phyloP scores from a whole-genome alignment of 2,329 filamentous ascomycete species.

The Colletotrichum limetticola region DNA sequence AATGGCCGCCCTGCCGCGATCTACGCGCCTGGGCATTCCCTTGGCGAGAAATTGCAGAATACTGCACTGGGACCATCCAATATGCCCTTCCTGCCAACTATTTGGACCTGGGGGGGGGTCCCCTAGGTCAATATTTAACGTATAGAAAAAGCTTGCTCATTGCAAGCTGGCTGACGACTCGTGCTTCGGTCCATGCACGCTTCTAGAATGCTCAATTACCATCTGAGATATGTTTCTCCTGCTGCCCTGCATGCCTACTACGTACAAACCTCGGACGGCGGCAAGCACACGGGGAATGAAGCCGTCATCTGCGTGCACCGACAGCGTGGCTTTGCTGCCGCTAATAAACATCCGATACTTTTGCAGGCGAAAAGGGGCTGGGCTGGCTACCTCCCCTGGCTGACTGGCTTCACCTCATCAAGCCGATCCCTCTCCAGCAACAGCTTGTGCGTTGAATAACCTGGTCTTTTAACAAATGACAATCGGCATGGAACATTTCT shows the following conservation, averaged over 20 bases:
- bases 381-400: not conserved
- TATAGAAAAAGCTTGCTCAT: not conserved
- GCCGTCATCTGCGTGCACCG: not conserved
- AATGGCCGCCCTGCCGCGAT: slow-evolving; percentile 14
- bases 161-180: not conserved
- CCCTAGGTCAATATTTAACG: too few relatives aligned
- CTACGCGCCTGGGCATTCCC: slow-evolving; percentile 33
- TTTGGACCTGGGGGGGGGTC: too few relatives aligned
- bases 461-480: not conserved
- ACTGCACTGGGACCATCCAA: not conserved
- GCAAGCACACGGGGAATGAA: not conserved
- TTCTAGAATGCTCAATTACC: not conserved
- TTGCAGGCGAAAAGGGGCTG: not conserved
- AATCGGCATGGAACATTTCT: not conserved
- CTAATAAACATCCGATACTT: not conserved
- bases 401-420: not conserved
- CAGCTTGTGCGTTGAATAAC: not conserved
- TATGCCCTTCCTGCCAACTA: not conserved
- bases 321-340: not conserved
- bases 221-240: not conserved
- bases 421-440: not conserved
- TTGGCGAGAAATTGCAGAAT: slow-evolving; percentile 14
- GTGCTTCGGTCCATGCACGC: not conserved
- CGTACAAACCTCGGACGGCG: not conserved
- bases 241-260: not conserved